These are phyloP conservation scores for Vaccinium vitisidaea DNA, from an alignment of 148 eudicot genomes.

Conservation along the genomic window DNA sequence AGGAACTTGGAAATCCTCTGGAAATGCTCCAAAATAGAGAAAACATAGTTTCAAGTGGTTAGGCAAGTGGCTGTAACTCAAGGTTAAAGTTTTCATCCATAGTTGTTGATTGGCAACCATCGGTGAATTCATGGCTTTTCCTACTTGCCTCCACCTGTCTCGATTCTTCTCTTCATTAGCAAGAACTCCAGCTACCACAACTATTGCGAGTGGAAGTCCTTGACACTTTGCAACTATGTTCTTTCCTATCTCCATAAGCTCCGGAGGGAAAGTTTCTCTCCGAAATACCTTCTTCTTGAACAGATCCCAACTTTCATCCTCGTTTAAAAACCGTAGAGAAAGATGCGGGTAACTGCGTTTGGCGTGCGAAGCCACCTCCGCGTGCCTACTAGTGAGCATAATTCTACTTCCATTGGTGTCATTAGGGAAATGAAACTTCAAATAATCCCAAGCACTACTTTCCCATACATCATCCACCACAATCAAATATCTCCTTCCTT, in stretches of 20 bases:
- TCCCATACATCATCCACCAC: conserved; percentile 34
- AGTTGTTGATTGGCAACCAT: background rate
- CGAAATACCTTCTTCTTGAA: conserved; percentile 26
- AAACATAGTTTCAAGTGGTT: conserved; percentile 33
- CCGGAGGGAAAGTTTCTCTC: conserved; percentile 11
- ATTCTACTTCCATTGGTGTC: conserved; percentile 19
- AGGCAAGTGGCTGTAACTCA: conserved; percentile 34
- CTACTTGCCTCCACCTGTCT: conserved; percentile 25
- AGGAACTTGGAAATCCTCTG: conserved; percentile 22
- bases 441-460: conserved; percentile 20
- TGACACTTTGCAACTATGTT: conserved; percentile 25
- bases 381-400: conserved; percentile 26
- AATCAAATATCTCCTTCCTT: conserved; percentile 19
- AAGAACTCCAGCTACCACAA: conserved; percentile 35
- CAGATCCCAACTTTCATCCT: conserved; percentile 31
- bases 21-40: conserved; percentile 38
- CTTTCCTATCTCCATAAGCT: conserved; percentile 12
- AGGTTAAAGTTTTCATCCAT: conserved; percentile 17
- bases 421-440: conserved; percentile 18
- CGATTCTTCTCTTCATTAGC: background rate
- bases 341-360: background rate
- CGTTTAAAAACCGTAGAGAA: conserved; percentile 15
- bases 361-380: conserved; percentile 17
- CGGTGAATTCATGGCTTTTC: conserved; percentile 10
- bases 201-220: conserved; percentile 41